Conservation (phyloP, 148 eudicot species). For the Euryodendron excelsum region DNA sequence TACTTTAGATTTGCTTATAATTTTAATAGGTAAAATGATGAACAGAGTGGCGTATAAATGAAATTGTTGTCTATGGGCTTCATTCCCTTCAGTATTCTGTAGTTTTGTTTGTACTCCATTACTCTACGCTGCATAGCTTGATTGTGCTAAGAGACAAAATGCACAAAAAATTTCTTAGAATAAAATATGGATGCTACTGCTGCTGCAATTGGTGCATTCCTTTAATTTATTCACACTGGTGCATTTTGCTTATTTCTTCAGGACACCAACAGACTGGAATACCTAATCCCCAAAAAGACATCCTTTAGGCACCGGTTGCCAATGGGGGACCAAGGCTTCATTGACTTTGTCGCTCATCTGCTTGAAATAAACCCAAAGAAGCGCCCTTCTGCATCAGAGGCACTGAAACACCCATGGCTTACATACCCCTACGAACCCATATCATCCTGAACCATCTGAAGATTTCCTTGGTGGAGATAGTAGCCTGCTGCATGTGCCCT, state of each 20-base stretch:
- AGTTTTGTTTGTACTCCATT: background rate
- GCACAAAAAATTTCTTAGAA: background rate
- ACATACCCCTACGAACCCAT: constrained; percentile 97
- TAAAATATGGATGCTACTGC: background rate
- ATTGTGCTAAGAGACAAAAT: background rate
- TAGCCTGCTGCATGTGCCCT: constrained; percentile 2
- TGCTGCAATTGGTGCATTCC: background rate
- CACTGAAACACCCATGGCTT: constrained; percentile 95
- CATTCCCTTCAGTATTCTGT: background rate
- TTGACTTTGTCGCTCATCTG: constrained; percentile 86
- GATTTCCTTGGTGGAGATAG: background rate
- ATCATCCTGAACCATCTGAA: constrained; percentile 49
- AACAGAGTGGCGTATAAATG: background rate
- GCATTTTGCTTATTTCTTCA: constrained; percentile 30
- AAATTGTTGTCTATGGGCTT: background rate
- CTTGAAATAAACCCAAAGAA: constrained; percentile 87
- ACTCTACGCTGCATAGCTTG: background rate
- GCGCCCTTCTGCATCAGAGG: constrained; percentile 96
- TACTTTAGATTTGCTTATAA: background rate
- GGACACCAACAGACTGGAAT: constrained; percentile 91
- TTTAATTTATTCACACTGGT: background rate
- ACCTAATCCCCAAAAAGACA: constrained; percentile 94
- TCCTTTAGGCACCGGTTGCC: constrained; percentile 92
- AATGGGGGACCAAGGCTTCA: constrained; percentile 99
- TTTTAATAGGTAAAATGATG: background rate